Conservation (phyloP, 192 early-diverging fungal species). For the Phlyctochytrium arcticum region DNA sequence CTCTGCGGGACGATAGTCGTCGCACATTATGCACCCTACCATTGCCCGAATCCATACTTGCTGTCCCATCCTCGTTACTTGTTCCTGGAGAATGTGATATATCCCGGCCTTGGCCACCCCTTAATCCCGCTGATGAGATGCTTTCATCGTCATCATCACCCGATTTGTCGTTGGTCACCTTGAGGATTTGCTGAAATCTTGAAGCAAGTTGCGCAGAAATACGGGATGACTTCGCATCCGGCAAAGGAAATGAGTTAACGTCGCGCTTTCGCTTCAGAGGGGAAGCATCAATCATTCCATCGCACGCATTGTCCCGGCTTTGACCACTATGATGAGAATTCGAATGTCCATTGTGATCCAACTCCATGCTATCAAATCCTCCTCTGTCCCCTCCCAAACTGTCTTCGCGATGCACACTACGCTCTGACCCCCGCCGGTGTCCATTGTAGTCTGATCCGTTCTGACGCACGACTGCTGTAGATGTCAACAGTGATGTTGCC, state of each 20-base stretch:
- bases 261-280: constrained; percentile 18
- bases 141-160: background rate
- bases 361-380: background rate
- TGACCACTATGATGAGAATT: background rate
- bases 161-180: background rate
- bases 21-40: background rate
- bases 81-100: no score
- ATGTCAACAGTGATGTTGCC: background rate
- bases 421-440: background rate
- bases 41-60: no score
- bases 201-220: constrained; percentile 12
- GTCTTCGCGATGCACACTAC: background rate
- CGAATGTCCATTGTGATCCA: background rate
- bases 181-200: constrained; percentile 7
- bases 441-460: background rate
- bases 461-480: background rate
- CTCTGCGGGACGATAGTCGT: background rate
- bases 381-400: no score
- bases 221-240: constrained; percentile 20
- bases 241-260: constrained; percentile 2
- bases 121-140: background rate
- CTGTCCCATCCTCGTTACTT: no score
- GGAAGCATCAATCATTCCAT: background rate
- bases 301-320: no score
- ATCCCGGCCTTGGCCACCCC: no score